phyloP scores from a whole-genome alignment of 176 grass and related monocot genomes.

The Carex parvula region DNA sequence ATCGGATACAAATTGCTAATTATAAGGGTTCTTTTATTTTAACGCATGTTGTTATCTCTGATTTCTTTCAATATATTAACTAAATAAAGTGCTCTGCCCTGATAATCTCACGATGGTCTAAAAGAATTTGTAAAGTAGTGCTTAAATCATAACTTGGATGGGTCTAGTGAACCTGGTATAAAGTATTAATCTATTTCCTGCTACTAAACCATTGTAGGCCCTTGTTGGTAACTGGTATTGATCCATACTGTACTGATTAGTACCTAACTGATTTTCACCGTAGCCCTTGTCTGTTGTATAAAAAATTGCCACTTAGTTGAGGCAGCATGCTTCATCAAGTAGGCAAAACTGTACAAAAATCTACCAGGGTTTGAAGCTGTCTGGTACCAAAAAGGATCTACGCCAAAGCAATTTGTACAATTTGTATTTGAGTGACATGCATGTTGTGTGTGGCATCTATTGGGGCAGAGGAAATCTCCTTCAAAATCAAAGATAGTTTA shows the following conservation, averaged over 20 bases:
- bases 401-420: neutral
- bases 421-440: neutral
- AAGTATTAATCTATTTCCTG: neutral
- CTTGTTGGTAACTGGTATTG: constrained; percentile 2
- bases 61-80: neutral
- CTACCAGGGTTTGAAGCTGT: neutral
- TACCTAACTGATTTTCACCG: neutral
- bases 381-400: neutral
- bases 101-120: neutral
- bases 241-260: neutral
- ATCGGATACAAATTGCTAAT: neutral
- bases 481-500: neutral
- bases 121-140: neutral
- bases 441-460: neutral
- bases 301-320: neutral
- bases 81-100: neutral
- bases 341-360: neutral
- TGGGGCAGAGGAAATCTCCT: neutral
- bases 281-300: neutral
- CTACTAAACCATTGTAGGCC: neutral
- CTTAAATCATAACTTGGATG: neutral
- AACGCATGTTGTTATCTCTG: neutral
- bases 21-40: neutral
- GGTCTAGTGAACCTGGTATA: neutral
- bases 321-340: neutral